Percentiles rank a stretch among this genome's conserved stretches.
Conservation (phyloP, 2,329 filamentous ascomycete species). For the Alternaria dauci region DNA sequence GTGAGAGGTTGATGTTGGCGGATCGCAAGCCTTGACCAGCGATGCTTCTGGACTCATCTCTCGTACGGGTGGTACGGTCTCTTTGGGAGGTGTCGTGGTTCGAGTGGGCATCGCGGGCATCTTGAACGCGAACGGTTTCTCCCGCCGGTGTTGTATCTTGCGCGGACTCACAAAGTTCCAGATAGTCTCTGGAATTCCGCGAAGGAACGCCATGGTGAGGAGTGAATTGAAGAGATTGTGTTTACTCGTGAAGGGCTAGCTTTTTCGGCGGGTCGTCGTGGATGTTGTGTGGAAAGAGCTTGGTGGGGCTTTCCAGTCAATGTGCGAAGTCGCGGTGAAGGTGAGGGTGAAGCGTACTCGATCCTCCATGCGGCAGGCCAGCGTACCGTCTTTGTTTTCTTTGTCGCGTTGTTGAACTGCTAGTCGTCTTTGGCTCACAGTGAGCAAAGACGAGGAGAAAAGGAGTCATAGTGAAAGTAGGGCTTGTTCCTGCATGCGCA, state of each 20-base stretch:
- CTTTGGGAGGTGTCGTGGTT: constrained; percentile 9
- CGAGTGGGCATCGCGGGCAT: constrained; percentile 35
- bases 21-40: constrained; percentile 34
- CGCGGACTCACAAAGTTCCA: constrained; percentile 55
- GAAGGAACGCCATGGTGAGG: constrained; percentile 42
- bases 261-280: not conserved
- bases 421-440: constrained; percentile 10
- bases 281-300: not conserved
- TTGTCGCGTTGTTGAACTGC: constrained; percentile 11
- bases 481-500: constrained; percentile 12
- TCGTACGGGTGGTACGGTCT: constrained; percentile 7
- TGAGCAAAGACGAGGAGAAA: constrained; percentile 23
- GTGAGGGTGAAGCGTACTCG: constrained; percentile 25
- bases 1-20: constrained; percentile 31
- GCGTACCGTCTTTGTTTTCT: constrained; percentile 22
- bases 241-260: not conserved
- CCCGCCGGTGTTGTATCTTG: constrained; percentile 49
- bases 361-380: constrained; percentile 13
- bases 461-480: constrained; percentile 32
- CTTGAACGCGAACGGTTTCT: constrained; percentile 53
- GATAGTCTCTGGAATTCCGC: constrained; percentile 47
- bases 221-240: not conserved
- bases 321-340: constrained; percentile 24
- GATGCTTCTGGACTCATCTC: constrained; percentile 48
- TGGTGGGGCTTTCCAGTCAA: constrained; percentile 3